phyloP scores from a whole-genome alignment of 805 yeast genomes.

The Candida khao-thaluensis region DNA sequence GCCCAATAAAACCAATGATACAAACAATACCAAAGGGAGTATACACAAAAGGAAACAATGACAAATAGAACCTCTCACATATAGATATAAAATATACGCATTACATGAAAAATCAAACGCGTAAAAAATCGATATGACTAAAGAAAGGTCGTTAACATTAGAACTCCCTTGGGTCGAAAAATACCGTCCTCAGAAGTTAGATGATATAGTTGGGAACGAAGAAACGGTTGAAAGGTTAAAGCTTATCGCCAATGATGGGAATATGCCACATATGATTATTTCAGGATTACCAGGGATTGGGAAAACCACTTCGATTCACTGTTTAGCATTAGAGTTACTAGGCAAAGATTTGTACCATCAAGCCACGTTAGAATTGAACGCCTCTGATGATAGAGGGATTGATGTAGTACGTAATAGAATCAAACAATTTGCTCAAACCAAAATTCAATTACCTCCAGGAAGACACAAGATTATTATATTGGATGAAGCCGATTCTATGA shows the following conservation, averaged over 20 bases:
- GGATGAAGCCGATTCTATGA: conserved; percentile 97
- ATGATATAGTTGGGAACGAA: conserved; percentile 89
- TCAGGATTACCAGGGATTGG: conserved; percentile 98
- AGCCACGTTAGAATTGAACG: conserved; percentile 91
- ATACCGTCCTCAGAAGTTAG: conserved; percentile 76
- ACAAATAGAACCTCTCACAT: too few relatives aligned
- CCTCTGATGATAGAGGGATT: conserved; percentile 96
- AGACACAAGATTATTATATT: conserved; percentile 89
- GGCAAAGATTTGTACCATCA: conserved; percentile 66
- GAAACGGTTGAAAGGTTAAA: conserved; percentile 84
- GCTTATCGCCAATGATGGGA: conserved; percentile 87
- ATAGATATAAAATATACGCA: neutral
- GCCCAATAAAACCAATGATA: too few relatives aligned
- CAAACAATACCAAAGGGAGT: too few relatives aligned
- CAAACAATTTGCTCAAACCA: conserved; percentile 94
- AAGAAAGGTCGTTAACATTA: conserved; percentile 15
- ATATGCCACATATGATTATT: conserved; percentile 94
- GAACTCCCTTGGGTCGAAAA: conserved; percentile 78
- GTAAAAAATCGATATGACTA: conserved; percentile 15
- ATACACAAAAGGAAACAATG: too few relatives aligned
- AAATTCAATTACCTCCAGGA: conserved; percentile 82
- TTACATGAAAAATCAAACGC: neutral
- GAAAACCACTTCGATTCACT: conserved; percentile 89
- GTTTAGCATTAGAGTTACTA: conserved; percentile 80
- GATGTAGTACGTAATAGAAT: conserved; percentile 93